Percentiles rank a stretch among this genome's conserved stretches.
phyloP scores from a whole-genome alignment of 2,329 filamentous ascomycete species.

The Fusarium sp. region DNA sequence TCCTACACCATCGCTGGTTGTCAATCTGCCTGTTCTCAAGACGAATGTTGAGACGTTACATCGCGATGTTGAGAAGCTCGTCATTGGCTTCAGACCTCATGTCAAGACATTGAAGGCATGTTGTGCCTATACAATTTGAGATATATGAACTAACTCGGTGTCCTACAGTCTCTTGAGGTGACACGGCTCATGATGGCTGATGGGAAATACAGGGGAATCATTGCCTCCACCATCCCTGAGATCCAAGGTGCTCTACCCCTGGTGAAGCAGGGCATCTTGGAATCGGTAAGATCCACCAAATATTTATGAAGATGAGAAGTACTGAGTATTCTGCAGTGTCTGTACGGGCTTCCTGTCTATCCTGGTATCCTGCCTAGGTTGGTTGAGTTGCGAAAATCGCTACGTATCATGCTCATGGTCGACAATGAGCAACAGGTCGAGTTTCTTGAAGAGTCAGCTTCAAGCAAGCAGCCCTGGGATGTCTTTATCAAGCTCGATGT shows the following conservation, averaged over 20 bases:
- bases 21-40: constrained; percentile 50
- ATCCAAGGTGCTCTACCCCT: constrained; percentile 50
- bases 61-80: constrained; percentile 49
- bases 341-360: constrained; percentile 53
- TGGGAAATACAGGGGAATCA: constrained; percentile 48
- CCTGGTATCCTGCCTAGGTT: constrained; percentile 45
- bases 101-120: constrained; percentile 55
- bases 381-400: constrained; percentile 37
- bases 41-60: constrained; percentile 48
- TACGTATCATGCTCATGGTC: constrained; percentile 49
- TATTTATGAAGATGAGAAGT: neutral
- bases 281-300: constrained; percentile 44
- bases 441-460: constrained; percentile 38
- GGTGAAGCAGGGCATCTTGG: constrained; percentile 49
- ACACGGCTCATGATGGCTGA: constrained; percentile 52
- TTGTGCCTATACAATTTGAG: accelerated
- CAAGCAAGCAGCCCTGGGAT: constrained; percentile 40
- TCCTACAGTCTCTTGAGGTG: constrained; percentile 45
- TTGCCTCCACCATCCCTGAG: constrained; percentile 52
- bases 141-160: neutral
- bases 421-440: constrained; percentile 47
- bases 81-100: constrained; percentile 52
- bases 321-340: constrained; percentile 32
- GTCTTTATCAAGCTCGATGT: constrained; percentile 51
- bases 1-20: constrained; percentile 50